A percentile compares a stretch with the other conserved stretches of the same genome.
Conservation (phyloP, 495 filamentous ascomycete genomes). For the Penicillium cinerascens region DNA sequence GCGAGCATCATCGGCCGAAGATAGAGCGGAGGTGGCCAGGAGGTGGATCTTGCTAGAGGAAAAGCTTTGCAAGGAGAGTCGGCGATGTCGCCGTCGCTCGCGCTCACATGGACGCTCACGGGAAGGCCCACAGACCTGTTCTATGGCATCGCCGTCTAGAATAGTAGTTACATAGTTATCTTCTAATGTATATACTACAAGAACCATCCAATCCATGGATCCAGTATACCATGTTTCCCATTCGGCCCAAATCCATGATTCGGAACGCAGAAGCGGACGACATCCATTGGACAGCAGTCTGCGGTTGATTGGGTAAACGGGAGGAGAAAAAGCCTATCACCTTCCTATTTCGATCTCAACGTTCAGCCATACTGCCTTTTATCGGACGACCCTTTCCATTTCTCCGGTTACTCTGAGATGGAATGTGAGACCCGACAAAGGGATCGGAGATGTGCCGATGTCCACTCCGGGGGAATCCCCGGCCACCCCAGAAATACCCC, state of each 20-base stretch:
- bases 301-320: neutral
- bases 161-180: neutral
- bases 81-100: neutral
- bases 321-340: neutral
- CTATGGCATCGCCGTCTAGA: neutral
- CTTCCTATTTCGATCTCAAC: neutral
- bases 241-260: neutral
- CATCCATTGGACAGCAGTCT: neutral
- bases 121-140: neutral
- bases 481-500: neutral
- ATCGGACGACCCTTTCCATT: neutral
- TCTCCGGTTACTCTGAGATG: neutral
- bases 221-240: neutral
- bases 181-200: neutral
- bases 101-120: neutral
- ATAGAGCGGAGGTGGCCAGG: constrained; percentile 17
- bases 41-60: constrained; percentile 20
- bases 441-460: constrained; percentile 3
- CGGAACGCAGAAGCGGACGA: neutral
- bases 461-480: neutral
- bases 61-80: neutral
- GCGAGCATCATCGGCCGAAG: constrained; percentile 12
- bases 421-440: neutral
- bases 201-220: neutral
- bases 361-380: neutral